These are phyloP conservation scores for Yarrowia sp. DNA, from an alignment of 805 yeast genomes.

Conservation along the genomic window DNA sequence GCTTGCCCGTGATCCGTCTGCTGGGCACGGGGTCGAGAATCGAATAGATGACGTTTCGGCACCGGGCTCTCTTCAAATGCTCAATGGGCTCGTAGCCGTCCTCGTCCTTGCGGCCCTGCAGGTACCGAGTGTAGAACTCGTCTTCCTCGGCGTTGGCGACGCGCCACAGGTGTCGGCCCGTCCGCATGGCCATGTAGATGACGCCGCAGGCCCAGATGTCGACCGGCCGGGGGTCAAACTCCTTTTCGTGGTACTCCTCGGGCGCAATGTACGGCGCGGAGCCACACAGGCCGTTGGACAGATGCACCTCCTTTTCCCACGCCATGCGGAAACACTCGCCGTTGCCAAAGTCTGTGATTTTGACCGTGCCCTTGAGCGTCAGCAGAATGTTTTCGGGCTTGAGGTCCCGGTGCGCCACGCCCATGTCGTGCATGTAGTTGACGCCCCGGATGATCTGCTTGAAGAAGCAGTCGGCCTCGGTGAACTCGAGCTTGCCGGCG, in stretches of 20 bases:
- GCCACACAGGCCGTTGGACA: constrained; percentile 79
- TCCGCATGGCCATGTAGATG: constrained; percentile 77
- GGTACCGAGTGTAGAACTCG: constrained; percentile 76
- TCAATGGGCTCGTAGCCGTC: constrained; percentile 94
- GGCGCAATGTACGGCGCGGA: constrained; percentile 93
- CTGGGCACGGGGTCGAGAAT: constrained; percentile 90
- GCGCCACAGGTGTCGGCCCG: constrained; percentile 94
- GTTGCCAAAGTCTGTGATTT: constrained; percentile 87
- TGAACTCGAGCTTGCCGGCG: constrained; percentile 59
- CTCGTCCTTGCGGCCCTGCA: constrained; percentile 78
- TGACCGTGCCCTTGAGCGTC: constrained; percentile 68
- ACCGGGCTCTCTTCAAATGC: constrained; percentile 78
- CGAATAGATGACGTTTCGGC: constrained; percentile 91
- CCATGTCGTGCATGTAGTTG: constrained; percentile 84
- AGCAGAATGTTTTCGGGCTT: constrained; percentile 86
- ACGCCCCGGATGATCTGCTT: constrained; percentile 86
- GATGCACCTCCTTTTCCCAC: constrained; percentile 79
- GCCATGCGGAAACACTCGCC: constrained; percentile 89
- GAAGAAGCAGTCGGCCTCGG: constrained; percentile 87
- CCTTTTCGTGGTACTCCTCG: constrained; percentile 69
- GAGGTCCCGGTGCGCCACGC: constrained; percentile 92
- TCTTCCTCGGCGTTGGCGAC: constrained; percentile 76
- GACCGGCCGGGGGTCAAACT: constrained; percentile 77
- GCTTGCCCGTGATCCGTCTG: constrained; percentile 86
- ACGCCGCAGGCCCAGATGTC: constrained; percentile 93